phyloP scores from a whole-genome alignment of 73 alveolate species.

The Urostyla sp. region DNA sequence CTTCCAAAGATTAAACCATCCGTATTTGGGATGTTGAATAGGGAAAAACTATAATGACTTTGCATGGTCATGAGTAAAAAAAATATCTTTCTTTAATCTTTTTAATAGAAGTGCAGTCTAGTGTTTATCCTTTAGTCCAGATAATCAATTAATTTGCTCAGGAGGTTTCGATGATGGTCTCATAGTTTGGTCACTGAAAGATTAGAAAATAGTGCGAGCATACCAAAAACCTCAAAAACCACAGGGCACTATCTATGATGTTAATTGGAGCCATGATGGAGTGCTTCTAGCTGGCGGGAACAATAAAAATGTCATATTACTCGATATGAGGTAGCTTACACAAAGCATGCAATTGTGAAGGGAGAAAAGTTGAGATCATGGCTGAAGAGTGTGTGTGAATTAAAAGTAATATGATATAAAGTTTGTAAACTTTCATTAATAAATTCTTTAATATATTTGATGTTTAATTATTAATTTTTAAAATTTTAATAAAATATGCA shows the following conservation, averaged over 20 bases:
- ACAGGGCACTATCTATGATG: conserved; percentile 29
- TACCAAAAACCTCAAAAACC: conserved; percentile 1
- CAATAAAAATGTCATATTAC: conserved; percentile 15
- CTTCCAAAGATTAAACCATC: conserved; percentile 72
- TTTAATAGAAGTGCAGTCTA: conserved; percentile 22
- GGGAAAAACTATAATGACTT: conserved; percentile 44
- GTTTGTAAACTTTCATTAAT: not conserved
- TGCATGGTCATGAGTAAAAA: conserved; percentile 54
- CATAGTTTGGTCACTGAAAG: conserved; percentile 65
- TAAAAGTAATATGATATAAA: not conserved
- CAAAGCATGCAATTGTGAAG: conserved; percentile 10
- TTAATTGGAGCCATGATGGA: conserved; percentile 70
- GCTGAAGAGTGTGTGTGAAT: too few relatives aligned
- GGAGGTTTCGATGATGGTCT: conserved; percentile 52
- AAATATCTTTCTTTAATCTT: not conserved
- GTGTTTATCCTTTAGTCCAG: conserved; percentile 57
- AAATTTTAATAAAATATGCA: too few relatives aligned
- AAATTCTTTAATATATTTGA: not conserved
- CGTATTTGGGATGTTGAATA: conserved; percentile 69
- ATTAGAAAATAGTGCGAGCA: conserved; percentile 43
- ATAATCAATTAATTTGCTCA: conserved; percentile 58
- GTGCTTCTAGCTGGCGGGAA: conserved; percentile 62
- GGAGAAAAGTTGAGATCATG: too few relatives aligned
- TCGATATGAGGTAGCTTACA: conserved; percentile 49
- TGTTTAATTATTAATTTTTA: too few relatives aligned